phyloP scores from a whole-genome alignment of 2,329 filamentous ascomycete genomes.

The Parastagonospora nodorum region DNA sequence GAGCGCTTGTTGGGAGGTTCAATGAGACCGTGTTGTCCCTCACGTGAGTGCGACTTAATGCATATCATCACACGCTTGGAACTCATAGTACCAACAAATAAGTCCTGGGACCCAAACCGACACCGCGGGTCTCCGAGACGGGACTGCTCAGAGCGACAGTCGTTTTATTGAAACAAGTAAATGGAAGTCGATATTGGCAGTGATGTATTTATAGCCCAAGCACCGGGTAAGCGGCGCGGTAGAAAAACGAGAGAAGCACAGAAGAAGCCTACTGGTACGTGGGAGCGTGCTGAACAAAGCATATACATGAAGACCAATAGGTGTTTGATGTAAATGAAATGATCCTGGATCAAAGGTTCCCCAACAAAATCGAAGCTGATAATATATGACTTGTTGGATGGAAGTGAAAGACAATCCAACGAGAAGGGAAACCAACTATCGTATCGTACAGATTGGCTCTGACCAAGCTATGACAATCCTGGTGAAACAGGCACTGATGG shows the following conservation, averaged over 20 bases:
- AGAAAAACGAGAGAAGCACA: conserved; percentile 2
- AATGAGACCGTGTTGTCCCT: too few species aligned
- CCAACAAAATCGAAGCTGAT: neutral
- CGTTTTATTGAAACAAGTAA: too few species aligned
- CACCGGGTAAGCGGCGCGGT: conserved; percentile 2
- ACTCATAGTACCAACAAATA: too few species aligned
- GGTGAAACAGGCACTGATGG: neutral
- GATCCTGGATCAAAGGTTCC: neutral
- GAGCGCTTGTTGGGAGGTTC: too few species aligned
- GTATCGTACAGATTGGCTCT: neutral
- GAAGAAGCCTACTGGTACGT: conserved; percentile 7
- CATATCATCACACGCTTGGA: too few species aligned
- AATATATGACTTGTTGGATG: neutral
- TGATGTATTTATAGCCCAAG: neutral
- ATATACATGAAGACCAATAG: neutral
- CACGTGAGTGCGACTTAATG: too few species aligned
- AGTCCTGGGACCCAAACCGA: too few species aligned
- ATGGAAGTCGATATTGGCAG: neutral
- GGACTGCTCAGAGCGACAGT: too few species aligned
- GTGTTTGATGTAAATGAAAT: neutral
- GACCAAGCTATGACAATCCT: neutral
- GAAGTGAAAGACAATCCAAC: too few species aligned
- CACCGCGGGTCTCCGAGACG: too few species aligned
- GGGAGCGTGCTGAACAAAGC: neutral
- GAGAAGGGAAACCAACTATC: too few species aligned